These are phyloP conservation scores for Farysia itapuensis DNA, from an alignment of 1,284 basidiomycete genomes.

Conservation along the genomic window DNA sequence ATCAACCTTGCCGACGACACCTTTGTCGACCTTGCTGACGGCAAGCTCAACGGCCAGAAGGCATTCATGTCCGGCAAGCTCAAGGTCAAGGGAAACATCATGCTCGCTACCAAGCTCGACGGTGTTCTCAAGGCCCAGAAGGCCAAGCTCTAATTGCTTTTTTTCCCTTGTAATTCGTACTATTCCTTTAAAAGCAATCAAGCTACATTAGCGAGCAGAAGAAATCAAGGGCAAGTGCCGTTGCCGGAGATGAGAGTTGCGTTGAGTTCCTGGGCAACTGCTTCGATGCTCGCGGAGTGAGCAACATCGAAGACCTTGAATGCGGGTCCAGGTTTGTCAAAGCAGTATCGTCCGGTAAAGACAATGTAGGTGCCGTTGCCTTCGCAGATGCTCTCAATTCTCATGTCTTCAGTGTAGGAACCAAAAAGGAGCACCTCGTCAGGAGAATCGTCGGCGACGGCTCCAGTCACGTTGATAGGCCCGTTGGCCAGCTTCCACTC, in stretches of 20 bases:
- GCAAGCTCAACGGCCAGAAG: constrained; percentile 60
- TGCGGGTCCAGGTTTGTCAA: constrained; percentile 18
- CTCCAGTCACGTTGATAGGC: constrained; percentile 19
- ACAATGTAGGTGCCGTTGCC: constrained; percentile 14
- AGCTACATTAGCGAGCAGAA: too few relatives aligned
- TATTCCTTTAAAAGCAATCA: too few relatives aligned
- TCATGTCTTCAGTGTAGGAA: constrained; percentile 18
- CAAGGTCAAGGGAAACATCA: constrained; percentile 59
- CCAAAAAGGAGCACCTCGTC: constrained; percentile 14
- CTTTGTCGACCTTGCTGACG: constrained; percentile 58
- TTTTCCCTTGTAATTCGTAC: too few relatives aligned
- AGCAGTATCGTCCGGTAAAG: constrained; percentile 19
- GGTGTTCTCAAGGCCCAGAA: constrained; percentile 53
- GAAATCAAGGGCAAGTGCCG: constrained; percentile 22
- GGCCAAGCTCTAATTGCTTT: constrained; percentile 57
- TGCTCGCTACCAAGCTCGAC: constrained; percentile 57
- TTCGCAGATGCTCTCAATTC: constrained; percentile 18
- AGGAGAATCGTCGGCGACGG: constrained; percentile 15
- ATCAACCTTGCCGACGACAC: constrained; percentile 58
- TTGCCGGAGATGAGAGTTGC: constrained; percentile 12
- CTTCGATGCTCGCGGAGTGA: constrained; percentile 11
- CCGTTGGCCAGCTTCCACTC: constrained; percentile 25
- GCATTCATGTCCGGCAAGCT: constrained; percentile 59
- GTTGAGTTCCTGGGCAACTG: constrained; percentile 9
- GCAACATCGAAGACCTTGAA: constrained; percentile 22